Percentiles rank a stretch among this genome's conserved stretches.
phyloP scores from a whole-genome alignment of 345 rosid species.

The Eucalyptus pumila region DNA sequence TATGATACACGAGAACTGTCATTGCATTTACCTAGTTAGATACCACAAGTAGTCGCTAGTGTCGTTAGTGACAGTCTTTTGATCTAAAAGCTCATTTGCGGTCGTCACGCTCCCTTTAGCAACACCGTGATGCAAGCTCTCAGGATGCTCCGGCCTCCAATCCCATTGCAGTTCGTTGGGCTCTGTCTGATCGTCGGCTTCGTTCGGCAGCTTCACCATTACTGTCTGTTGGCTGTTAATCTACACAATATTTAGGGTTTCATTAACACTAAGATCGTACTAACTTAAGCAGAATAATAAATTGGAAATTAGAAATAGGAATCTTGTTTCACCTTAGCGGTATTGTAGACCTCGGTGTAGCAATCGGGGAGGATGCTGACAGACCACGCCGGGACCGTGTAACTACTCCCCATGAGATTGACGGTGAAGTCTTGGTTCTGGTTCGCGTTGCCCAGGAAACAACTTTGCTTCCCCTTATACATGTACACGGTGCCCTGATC shows the following conservation, averaged over 20 bases:
- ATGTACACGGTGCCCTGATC: slow-evolving; percentile 9
- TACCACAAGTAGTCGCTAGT: slow-evolving; percentile 35
- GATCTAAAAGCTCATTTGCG: slow-evolving; percentile 14
- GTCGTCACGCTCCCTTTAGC: background rate
- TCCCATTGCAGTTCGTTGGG: slow-evolving; percentile 9
- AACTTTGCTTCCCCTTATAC: slow-evolving; percentile 7
- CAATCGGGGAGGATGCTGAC: slow-evolving; percentile 22
- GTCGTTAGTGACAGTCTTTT: slow-evolving; percentile 15
- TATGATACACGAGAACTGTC: accelerated
- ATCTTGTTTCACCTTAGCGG: slow-evolving; percentile 16
- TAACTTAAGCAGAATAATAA: too few relatives aligned
- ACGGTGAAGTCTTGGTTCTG: background rate
- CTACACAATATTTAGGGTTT: background rate
- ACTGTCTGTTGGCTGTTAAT: slow-evolving; percentile 17
- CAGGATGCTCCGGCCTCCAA: slow-evolving; percentile 12
- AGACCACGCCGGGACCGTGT: slow-evolving; percentile 18
- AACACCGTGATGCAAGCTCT: background rate
- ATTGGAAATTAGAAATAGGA: too few relatives aligned
- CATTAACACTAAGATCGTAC: background rate
- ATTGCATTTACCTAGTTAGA: slow-evolving; percentile 16
- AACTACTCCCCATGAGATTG: background rate
- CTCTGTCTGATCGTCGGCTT: slow-evolving; percentile 4
- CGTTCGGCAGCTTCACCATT: background rate
- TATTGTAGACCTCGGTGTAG: slow-evolving; percentile 22
- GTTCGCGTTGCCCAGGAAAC: slow-evolving; percentile 12